These are phyloP conservation scores for Hypoxylon sp. DNA, from an alignment of 2,329 filamentous ascomycete species.

Conservation along the genomic window DNA sequence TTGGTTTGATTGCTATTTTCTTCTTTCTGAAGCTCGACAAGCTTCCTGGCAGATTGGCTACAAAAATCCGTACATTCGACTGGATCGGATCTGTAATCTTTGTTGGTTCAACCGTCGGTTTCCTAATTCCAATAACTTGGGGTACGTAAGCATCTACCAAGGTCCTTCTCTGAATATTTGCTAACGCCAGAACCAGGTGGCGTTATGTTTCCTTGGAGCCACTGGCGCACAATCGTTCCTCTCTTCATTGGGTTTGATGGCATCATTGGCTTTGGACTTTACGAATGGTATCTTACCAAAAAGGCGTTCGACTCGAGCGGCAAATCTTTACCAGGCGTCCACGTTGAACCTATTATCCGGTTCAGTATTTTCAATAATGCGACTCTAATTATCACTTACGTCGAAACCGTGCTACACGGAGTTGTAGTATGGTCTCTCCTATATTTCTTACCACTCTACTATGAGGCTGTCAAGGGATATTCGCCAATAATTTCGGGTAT, in stretches of 20 bases:
- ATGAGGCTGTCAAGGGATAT: conserved; percentile 25
- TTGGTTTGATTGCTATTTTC: conserved; percentile 20
- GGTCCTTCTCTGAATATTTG: not conserved
- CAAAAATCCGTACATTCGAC: conserved; percentile 17
- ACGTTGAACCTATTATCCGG: conserved; percentile 23
- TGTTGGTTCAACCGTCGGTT: conserved; percentile 15
- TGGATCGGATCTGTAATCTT: conserved; percentile 27
- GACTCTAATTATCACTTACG: conserved; percentile 18
- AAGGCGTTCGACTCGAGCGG: conserved; percentile 22
- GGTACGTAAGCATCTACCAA: not conserved
- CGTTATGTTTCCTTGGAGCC: conserved; percentile 27
- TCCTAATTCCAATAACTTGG: conserved; percentile 23
- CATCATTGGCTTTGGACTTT: conserved; percentile 18
- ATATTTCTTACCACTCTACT: conserved; percentile 27
- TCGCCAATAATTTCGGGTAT: conserved; percentile 23
- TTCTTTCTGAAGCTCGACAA: conserved; percentile 20
- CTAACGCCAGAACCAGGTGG: conserved; percentile 14
- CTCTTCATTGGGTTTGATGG: conserved; percentile 28
- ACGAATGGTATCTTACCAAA: conserved; percentile 24
- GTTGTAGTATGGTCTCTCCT: conserved; percentile 28
- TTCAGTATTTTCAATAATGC: conserved; percentile 25
- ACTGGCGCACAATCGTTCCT: conserved; percentile 24
- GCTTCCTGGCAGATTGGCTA: conserved; percentile 14
- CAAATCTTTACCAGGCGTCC: conserved; percentile 9
- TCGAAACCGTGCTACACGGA: conserved; percentile 20